Base-by-base conservation (phyloP, 1,284 basidiomycete species). In the Sphagnurus paluster region DNA sequence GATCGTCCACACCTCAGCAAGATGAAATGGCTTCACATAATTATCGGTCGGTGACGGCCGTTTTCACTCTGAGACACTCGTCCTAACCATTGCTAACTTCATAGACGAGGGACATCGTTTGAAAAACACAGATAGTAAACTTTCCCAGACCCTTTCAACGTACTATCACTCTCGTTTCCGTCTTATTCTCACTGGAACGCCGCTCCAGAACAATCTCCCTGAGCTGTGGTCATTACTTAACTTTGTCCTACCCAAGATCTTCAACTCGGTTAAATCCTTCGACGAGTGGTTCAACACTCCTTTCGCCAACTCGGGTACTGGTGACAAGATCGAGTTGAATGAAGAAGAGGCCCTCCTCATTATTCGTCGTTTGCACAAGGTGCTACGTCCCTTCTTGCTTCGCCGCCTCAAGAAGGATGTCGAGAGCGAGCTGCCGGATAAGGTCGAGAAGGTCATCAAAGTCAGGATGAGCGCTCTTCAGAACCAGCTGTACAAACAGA, bases 231-330 rank as follows among this genome's bases (percentile, higher is more conserved):
- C 97, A 1, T 76, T 99, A 47, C 89, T 99, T 65, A 99, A 99
- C 70, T 99, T 99, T 64, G 96, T 95, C 38, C 76, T 99, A 14
- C 97, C 97, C 17, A 98, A 94, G 72, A 88, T 99, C 63, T 99
- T 99, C 80, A 99, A 99, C 74, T 99, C 96, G 3, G 95, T 98
- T 58, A 98, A 98, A 69, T 97, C 94, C 37, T 99, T 99, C 64
- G 97, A 99, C 63, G 97, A 99, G 65, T 99, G 97, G 97, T 99
- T 99, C 79, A 99, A 99, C 72, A 98, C 96, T 2, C 97, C 97
- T 0, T 99, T 99, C 58, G 96, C 97, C 53, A 98, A 96, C 69
- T 94, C 95, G 13, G 96, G 97, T 26, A 87, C 89, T 0, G 87
- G 88, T 16, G 96, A 99, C 70, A 97, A 96, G 79, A 98, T 99